Base-by-base conservation (phyloP, 805 yeast genomes). In the Pichia membranifaciens region DNA sequence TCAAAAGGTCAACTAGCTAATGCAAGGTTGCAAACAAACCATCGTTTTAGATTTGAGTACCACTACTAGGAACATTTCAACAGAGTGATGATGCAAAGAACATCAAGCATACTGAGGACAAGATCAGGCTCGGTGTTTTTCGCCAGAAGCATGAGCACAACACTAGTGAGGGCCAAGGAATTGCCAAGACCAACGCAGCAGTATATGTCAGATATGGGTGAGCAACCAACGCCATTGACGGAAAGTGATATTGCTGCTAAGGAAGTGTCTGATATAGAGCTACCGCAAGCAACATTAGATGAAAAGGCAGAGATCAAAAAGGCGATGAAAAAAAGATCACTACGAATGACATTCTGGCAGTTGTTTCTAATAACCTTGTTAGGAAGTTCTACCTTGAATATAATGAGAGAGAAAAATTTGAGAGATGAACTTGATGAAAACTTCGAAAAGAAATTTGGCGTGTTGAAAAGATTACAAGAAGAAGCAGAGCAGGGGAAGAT, bases 331-430 rank as follows among this genome's bases (percentile, higher is more conserved):
- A 51, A 54, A 40, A 55, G 67, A 44, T 64, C 67, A 10, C 51
- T 61, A 22, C 56, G 60, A 43, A 64, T 64, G 63, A 60, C 65
- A 13, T 45, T 62, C 16, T 58, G 61, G 59, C 67, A 63, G 44
- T 53, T 64, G 54, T 56, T 63, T 32, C 45, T 64, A 9, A 51
- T 65, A 21, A 61, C 63, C 5, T 44, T 61, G 15, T 43, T 60
- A 2, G 62, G 67, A 6, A 67, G 79, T 2, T 71, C 71, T 4
- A 76, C 73, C 4, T 66, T 76, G 32, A 78, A 76, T 49, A 65
- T 72, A 37, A 72, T 74, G 67, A 64, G 71, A 41, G 71, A 65
- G 47, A 64, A 74, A 38, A 73, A 71, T 49, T 67, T 68, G 32
- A 54, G 64, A n/a, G 80, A 75, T 31, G 66, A 65, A 23, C 54